phyloP scores from a whole-genome alignment of 2,329 filamentous ascomycete species.

The Aureobasidium sp. region DNA sequence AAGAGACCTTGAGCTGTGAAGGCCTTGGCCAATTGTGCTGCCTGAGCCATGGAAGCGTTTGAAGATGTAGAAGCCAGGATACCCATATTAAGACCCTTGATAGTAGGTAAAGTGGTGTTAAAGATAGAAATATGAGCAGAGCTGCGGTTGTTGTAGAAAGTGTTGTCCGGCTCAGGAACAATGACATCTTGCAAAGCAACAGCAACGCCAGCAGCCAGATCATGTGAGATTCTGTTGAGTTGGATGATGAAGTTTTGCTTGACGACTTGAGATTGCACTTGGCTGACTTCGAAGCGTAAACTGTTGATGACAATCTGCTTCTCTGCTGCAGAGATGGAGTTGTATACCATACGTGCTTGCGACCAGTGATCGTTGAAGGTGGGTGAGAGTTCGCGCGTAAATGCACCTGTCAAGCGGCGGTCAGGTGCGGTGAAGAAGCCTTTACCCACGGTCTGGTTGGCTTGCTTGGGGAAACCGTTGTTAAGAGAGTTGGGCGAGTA shows the following conservation, averaged over 20 bases:
- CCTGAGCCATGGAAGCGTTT: conserved; percentile 39
- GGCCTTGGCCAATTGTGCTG: conserved; percentile 38
- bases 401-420: background rate
- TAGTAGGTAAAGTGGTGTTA: conserved; percentile 46
- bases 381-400: conserved; percentile 34
- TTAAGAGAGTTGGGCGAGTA: conserved; percentile 66
- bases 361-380: conserved; percentile 69
- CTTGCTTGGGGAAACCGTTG: conserved; percentile 54
- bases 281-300: conserved; percentile 60
- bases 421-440: conserved; percentile 13
- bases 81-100: conserved; percentile 56
- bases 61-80: conserved; percentile 45
- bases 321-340: conserved; percentile 58
- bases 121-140: conserved; percentile 55
- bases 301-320: conserved; percentile 51
- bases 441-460: conserved; percentile 56
- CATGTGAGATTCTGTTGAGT: conserved; percentile 59
- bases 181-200: conserved; percentile 57
- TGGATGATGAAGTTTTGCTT: conserved; percentile 59
- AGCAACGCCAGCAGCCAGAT: conserved; percentile 59
- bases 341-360: conserved; percentile 71
- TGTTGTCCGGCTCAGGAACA: conserved; percentile 50
- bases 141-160: conserved; percentile 60
- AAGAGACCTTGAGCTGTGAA: conserved; percentile 46
- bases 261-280: conserved; percentile 66